Evolutionary conservation across 2,329 filamentous ascomycete genomes (phyloP).

Genomic region (Fusarium sp.): DNA sequence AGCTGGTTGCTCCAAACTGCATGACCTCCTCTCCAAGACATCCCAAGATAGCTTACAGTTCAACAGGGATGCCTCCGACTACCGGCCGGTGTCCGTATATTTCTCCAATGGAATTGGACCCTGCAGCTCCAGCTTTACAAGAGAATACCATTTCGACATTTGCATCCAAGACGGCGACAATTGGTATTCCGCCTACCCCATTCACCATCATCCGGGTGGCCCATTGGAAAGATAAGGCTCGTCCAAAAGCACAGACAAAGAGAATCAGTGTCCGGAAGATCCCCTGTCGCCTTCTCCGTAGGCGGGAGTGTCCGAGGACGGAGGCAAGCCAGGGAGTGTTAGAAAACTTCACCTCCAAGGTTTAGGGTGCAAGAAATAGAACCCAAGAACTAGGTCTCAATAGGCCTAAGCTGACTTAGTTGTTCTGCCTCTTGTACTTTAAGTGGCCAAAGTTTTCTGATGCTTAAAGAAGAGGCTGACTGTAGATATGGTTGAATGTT

Average conservation of each 20-base stretch:
- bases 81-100: slow-evolving; percentile 46
- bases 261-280: slow-evolving; percentile 6
- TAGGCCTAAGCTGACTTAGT: too few relatives aligned
- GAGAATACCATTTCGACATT: slow-evolving; percentile 38
- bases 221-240: slow-evolving; percentile 5
- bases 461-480: background rate
- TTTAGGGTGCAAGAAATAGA: too few relatives aligned
- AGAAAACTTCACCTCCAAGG: too few relatives aligned
- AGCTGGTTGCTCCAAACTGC: slow-evolving; percentile 24
- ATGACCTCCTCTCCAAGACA: slow-evolving; percentile 22
- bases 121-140: slow-evolving; percentile 6
- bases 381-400: too few relatives aligned
- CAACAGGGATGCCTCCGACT: slow-evolving; percentile 42
- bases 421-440: too few relatives aligned
- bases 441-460: too few relatives aligned
- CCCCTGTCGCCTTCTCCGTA: slow-evolving; percentile 35
- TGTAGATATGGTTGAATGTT: slow-evolving; percentile 22
- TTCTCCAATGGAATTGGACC: slow-evolving; percentile 6
- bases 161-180: slow-evolving; percentile 22
- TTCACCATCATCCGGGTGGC: slow-evolving; percentile 9
- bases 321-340: slow-evolving; percentile 10
- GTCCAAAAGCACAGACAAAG: slow-evolving; percentile 5
- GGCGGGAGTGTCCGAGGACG: slow-evolving; percentile 34
- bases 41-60: background rate
- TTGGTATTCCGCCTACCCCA: slow-evolving; percentile 31